Evolutionary conservation across 495 filamentous ascomycete genomes (phyloP), one percentile per base, ranked within the genome.

Genomic region (Xylaria longipes): DNA sequence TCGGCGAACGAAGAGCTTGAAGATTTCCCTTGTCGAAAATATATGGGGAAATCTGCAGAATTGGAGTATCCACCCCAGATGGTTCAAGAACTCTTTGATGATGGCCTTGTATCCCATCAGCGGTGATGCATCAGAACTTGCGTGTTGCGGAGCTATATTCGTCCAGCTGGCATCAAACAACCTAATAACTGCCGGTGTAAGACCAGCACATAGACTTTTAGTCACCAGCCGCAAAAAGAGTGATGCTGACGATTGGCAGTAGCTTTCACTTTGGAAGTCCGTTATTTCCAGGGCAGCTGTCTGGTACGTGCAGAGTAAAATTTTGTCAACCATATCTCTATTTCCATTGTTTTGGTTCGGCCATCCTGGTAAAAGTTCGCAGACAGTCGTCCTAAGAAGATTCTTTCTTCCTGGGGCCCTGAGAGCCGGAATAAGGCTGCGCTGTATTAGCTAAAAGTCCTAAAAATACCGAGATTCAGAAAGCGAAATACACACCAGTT

Each of bases 161-260:
- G 17, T 20, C 63, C 43, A 65, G 45, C 63, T 65, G 5, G 63
- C 63, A 2, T 50, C 63, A 0, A 65, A 65, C 7, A 65, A 20
- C 20, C 3, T 22, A 1, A n/a, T 8, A 20, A 22, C 63, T 29
- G 22, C 22, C 20, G 17, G 11, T 50, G 7, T 11, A 3, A 65
- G 45, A 33, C 22, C 41, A 9, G 62, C 25, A 9, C 1, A 0
- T 12, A 65, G 12, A 25, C 39, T n/a, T 3, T 3, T 20, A n/a
- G 2, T 1, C 1, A 65, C 8, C 0, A 65, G 15, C 15, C 11
- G 0, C 7, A 0, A 1, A 3, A 62, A 62, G 58, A 0, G 0
- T 41, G 1, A 1, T 11, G 35, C 35, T 62, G 1, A 9, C n/a
- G 58, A 39, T 1, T 0, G 0, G 7, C 3, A 5, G 27, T 62